Base-by-base conservation (phyloP, 2,329 filamentous ascomycete genomes). In the Aureobasidium pullulans region DNA sequence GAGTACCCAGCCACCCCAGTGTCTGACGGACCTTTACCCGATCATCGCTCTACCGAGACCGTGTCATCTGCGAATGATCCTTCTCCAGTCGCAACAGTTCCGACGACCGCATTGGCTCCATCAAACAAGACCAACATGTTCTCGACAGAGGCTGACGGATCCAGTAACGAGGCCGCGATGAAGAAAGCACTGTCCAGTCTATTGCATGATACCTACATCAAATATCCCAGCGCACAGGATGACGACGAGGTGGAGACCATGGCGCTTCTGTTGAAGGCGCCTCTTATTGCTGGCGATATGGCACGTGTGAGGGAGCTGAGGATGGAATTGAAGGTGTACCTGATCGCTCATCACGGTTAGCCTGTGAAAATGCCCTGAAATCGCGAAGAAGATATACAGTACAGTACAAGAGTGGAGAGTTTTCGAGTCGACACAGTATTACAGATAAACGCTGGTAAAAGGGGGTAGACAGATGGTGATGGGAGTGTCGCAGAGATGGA, bases 251-350 rank as follows among this genome's bases (percentile, higher is more conserved):
- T 54, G 9, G 50, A 54, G 29, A 23, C 32, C 3, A 54, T 54
- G 50, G 50, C 50, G 28, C 37, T 54, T 32, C 28, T 23, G n/a
- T 15, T 54, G 19, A 54, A 42, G 39, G 37, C 9, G 15, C 39
- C 37, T 32, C 50, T 54, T 19, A 28, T 54, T 10, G 28, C 37
- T 5, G 39, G 39, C 15, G 39, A 54, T 6, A 6, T 19, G 29
- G 50, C 11, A 42, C 50, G 50, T 34, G 50, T 54, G 28, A 54
- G 7, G 15, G 50, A 54, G 50, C 37, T 54, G 2, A 54, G 43
- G 37, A 54, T 19, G 39, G 50, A 54, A 4, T 9, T 54, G 34
- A 54, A 54, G 16, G 50, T 37, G 28, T 43, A 54, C 43, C 10
- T 54, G 37, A 54, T 54, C 8, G 39, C 34, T 1, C 37, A 54